A percentile compares a stretch with the other conserved stretches of the same genome.
These are phyloP conservation scores for Pharnaceum exiguum DNA, from an alignment of 148 eudicot genomes.

Conservation along the genomic window DNA sequence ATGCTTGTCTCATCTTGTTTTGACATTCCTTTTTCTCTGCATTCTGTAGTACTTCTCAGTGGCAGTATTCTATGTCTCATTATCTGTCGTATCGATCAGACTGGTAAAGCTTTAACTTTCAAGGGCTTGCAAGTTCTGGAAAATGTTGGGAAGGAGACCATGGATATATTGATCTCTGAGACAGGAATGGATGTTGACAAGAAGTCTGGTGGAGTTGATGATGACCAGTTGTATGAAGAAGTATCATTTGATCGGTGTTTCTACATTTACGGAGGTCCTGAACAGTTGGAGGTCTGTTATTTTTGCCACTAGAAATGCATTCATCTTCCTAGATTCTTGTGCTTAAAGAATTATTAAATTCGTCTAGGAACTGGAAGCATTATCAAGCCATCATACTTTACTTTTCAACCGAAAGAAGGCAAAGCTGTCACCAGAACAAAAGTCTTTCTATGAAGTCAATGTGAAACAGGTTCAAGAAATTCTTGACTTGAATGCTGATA, in stretches of 20 bases:
- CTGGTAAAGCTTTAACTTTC: conserved; percentile 85
- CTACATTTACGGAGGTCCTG: conserved; percentile 98
- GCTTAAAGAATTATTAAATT: conserved; percentile 1
- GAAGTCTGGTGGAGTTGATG: conserved; percentile 38
- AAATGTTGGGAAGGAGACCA: conserved; percentile 90
- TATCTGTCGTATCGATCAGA: conserved; percentile 31
- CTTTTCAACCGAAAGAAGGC: conserved; percentile 80
- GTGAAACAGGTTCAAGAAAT: conserved; percentile 85
- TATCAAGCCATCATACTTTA: conserved; percentile 80
- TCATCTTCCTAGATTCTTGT: background rate
- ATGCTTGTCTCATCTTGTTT: background rate
- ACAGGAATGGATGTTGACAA: conserved; percentile 72
- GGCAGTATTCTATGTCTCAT: background rate
- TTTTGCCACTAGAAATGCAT: background rate
- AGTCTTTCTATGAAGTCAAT: conserved; percentile 69
- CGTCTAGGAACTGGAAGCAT: conserved; percentile 82
- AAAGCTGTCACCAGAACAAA: conserved; percentile 70
- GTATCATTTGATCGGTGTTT: conserved; percentile 90
- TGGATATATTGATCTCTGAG: conserved; percentile 84
- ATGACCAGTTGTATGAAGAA: conserved; percentile 79
- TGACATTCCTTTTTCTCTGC: conserved; percentile 1
- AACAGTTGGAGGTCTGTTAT: conserved; percentile 70
- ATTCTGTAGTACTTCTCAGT: background rate
- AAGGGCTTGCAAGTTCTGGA: conserved; percentile 94
- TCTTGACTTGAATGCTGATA: conserved; percentile 59